Base-by-base conservation (phyloP, 371 early-diverging fungal species). In the Thermomucor indicae-seudaticae region DNA sequence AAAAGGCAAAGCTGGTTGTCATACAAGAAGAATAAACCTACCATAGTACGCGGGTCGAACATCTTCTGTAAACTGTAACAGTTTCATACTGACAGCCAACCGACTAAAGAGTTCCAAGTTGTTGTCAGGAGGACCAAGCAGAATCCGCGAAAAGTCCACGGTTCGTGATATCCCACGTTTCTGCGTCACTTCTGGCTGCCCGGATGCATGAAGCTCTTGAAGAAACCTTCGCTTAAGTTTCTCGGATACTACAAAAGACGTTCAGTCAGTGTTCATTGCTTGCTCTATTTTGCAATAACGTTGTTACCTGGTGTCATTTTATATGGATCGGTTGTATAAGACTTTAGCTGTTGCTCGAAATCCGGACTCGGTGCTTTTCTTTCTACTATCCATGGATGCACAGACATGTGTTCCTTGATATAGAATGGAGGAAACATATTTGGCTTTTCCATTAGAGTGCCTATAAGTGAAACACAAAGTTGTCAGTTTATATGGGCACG, bases 11-110 rank as follows among this genome's bases (percentile, higher is more conserved):
- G 19, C 37, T 10, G 22, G 6, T n/a, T 40, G 17, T 39, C 19
- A 16, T n/a, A n/a, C n/a, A 32, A 30, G 10, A 8, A 19, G 20
- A 5, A 20, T 31, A 4, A 28, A 34, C 31, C 47, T 61, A 80
- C 89, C 91, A 72, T 78, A 90, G 55, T 89, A 91, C 0, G 90
- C 81, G 4, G 92, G 92, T 11, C 92, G 75, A 27, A 80, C 72
- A 58, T 91, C 78, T 58, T 85, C 88, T 6, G 53, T 52, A 56
- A 88, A 91, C 45, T 89, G 85, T 4, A 91, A 42, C 1, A 91
- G 53, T 56, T 88, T 85, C 85, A 86, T 86, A 30, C 70, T 67
- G 5, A 74, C 32, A 19, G 32, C 35, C 6, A 30, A 17, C 30
- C 31, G 27, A 20, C 45, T 47, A 25, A 55, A 50, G 37, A 55